Conservation (phyloP, 345 rosid genomes). For the Limnanthes douglasii region DNA sequence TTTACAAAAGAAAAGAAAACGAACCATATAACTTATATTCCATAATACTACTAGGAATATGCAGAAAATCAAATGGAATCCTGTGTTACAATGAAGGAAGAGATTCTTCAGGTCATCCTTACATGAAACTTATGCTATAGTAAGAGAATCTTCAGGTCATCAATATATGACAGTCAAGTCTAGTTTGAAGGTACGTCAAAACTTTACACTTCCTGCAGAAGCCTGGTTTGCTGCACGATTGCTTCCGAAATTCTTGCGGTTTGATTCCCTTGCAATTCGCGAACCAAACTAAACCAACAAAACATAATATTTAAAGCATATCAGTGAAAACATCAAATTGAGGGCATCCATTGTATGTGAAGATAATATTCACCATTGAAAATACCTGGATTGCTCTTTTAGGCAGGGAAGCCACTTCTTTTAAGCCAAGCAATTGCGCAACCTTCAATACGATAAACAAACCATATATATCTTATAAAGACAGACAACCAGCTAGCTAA, state of each 20-base stretch:
- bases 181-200: slow-evolving; percentile 15
- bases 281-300: slow-evolving; percentile 60
- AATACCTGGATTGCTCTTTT: slow-evolving; percentile 92
- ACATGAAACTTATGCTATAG: no score
- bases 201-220: slow-evolving; percentile 64
- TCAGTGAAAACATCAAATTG: background rate
- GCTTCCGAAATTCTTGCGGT: slow-evolving; percentile 78
- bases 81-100: no score
- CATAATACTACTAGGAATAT: no score
- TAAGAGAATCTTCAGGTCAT: no score
- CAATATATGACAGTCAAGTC: no score
- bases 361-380: no score
- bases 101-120: no score
- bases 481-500: no score
- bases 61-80: no score
- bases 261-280: slow-evolving; percentile 85
- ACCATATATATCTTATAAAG: background rate
- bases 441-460: slow-evolving; percentile 28
- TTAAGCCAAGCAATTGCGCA: slow-evolving; percentile 64
- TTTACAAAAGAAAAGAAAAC: no score
- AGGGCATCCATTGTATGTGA: background rate
- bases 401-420: slow-evolving; percentile 61
- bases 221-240: slow-evolving; percentile 94
- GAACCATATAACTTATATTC: no score
- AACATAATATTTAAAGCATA: background rate